Conservation (phyloP, 495 filamentous ascomycete genomes). For the Penicillium cataractarum region DNA sequence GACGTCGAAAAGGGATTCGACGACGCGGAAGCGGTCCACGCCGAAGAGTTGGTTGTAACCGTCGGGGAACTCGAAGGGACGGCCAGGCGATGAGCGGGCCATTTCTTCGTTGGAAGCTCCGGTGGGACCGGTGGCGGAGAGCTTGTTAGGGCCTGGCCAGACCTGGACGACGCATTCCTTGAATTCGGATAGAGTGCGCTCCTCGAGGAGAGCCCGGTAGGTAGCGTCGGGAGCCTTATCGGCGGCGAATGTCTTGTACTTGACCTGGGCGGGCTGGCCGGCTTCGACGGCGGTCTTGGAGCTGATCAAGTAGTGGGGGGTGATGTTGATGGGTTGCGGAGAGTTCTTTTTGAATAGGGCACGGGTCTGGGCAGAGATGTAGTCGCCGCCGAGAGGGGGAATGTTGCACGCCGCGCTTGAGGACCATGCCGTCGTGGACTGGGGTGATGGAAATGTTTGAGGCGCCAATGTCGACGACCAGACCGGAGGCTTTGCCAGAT, state of each 20-base stretch:
- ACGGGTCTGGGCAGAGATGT: slow-evolving; percentile 85
- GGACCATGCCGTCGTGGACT: slow-evolving; percentile 90
- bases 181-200: slow-evolving; percentile 90
- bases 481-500: slow-evolving; percentile 85
- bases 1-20: slow-evolving; percentile 87
- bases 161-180: slow-evolving; percentile 96
- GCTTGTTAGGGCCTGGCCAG: slow-evolving; percentile 81
- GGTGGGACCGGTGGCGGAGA: slow-evolving; percentile 58
- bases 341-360: slow-evolving; percentile 69
- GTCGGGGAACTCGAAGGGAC: slow-evolving; percentile 95
- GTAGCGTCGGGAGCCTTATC: slow-evolving; percentile 65
- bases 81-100: slow-evolving; percentile 64
- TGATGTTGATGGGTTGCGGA: slow-evolving; percentile 78
- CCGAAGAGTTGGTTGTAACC: slow-evolving; percentile 93
- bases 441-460: slow-evolving; percentile 89
- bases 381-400: slow-evolving; percentile 86
- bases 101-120: slow-evolving; percentile 70
- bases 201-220: slow-evolving; percentile 84
- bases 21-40: slow-evolving; percentile 78
- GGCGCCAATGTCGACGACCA: slow-evolving; percentile 91
- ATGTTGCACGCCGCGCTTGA: slow-evolving; percentile 83
- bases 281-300: slow-evolving; percentile 89
- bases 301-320: slow-evolving; percentile 83
- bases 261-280: slow-evolving; percentile 73
- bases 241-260: slow-evolving; percentile 65